Percentiles rank a stretch among this genome's conserved stretches.
phyloP scores from a whole-genome alignment of 1,139 yeast genomes.

The Magnusiomyces sp. region DNA sequence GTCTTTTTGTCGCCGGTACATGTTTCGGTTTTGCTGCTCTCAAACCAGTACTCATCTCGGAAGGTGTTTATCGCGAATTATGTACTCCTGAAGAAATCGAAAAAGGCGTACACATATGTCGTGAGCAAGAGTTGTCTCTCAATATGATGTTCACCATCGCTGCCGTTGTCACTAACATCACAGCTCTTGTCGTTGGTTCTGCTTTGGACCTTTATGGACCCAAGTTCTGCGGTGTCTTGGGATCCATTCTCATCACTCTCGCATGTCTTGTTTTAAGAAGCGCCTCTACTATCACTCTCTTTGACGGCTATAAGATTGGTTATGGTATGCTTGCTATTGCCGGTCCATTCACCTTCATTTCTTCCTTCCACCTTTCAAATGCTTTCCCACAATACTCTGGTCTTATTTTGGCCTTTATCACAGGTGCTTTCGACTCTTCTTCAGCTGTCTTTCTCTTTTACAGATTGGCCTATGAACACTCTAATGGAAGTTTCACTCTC shows the following conservation, averaged over 20 bases:
- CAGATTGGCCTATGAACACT: slow-evolving; percentile 50
- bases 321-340: slow-evolving; percentile 64
- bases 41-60: slow-evolving; percentile 67
- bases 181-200: slow-evolving; percentile 74
- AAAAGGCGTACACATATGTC: slow-evolving; percentile 38
- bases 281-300: slow-evolving; percentile 27
- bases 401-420: slow-evolving; percentile 55
- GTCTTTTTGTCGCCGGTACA: slow-evolving; percentile 85
- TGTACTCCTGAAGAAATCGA: slow-evolving; percentile 37
- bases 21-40: slow-evolving; percentile 89
- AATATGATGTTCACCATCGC: slow-evolving; percentile 79
- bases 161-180: slow-evolving; percentile 78
- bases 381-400: slow-evolving; percentile 68
- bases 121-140: slow-evolving; percentile 68
- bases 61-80: slow-evolving; percentile 61
- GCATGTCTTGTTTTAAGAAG: slow-evolving; percentile 46
- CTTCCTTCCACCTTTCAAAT: slow-evolving; percentile 71
- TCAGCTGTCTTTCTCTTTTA: slow-evolving; percentile 65
- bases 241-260: slow-evolving; percentile 46
- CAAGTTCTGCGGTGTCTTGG: slow-evolving; percentile 64
- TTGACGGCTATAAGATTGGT: slow-evolving; percentile 59
- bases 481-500: slow-evolving; percentile 32
- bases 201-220: slow-evolving; percentile 77
- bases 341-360: slow-evolving; percentile 75
- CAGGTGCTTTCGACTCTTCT: slow-evolving; percentile 74